Conservation (phyloP, 805 yeast genomes). For the Candida lessepsii region DNA sequence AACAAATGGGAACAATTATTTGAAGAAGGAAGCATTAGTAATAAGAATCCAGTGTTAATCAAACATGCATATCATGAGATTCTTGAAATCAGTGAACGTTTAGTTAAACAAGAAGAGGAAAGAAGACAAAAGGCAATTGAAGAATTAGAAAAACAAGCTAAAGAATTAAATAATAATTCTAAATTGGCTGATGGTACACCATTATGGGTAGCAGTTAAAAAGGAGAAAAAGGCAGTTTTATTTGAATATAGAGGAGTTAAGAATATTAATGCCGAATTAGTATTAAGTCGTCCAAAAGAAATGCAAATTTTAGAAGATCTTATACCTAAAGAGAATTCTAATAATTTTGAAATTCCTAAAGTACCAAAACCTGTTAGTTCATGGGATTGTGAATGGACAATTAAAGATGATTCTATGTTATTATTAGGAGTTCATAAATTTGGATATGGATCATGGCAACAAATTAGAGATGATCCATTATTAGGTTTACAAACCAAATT, state of each 20-base stretch:
- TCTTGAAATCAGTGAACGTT: constrained; percentile 56
- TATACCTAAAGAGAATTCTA: constrained; percentile 55
- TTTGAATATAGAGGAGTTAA: constrained; percentile 88
- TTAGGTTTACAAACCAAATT: constrained; percentile 82
- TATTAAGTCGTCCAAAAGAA: constrained; percentile 82
- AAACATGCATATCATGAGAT: constrained; percentile 77
- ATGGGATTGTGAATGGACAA: constrained; percentile 88
- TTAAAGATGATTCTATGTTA: constrained; percentile 81
- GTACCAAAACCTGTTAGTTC: constrained; percentile 80
- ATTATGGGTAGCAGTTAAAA: constrained; percentile 61
- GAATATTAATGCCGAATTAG: constrained; percentile 85
- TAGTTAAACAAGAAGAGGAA: constrained; percentile 63
- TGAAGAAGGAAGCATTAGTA: constrained; percentile 85
- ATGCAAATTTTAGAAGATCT: constrained; percentile 59
- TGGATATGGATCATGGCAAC: constrained; percentile 95
- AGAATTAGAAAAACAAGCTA: constrained; percentile 59
- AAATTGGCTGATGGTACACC: constrained; percentile 44
- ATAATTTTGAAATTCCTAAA: constrained; percentile 56
- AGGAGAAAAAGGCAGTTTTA: constrained; percentile 84
- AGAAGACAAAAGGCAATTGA: constrained; percentile 55
- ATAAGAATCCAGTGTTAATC: constrained; percentile 76
- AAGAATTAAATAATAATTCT: constrained; percentile 32
- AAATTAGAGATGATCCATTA: constrained; percentile 93
- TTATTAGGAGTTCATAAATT: constrained; percentile 85
- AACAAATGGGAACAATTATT: constrained; percentile 81